Percentiles rank a stretch among this genome's conserved stretches.
phyloP scores from a whole-genome alignment of 805 yeast genomes.

The Clavispora carvajalis region DNA sequence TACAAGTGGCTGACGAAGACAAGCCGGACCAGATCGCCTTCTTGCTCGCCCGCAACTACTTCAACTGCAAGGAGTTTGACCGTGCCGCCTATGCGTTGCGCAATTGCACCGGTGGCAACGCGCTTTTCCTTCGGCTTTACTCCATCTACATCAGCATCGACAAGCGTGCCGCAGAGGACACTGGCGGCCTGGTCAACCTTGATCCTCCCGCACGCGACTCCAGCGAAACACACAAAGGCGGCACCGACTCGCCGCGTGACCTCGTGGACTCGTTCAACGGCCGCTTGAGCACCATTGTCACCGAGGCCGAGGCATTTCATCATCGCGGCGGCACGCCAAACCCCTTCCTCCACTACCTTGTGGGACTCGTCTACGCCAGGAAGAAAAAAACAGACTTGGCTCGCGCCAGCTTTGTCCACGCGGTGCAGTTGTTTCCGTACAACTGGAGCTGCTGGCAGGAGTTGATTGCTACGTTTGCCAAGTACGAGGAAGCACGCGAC shows the following conservation, averaged over 20 bases:
- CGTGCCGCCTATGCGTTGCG: conserved; percentile 61
- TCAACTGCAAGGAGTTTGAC: conserved; percentile 80
- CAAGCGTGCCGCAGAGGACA: conserved; percentile 62
- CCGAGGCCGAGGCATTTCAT: conserved; percentile 35
- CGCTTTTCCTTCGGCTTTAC: conserved; percentile 62
- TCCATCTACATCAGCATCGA: conserved; percentile 74
- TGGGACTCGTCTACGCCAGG: conserved; percentile 62
- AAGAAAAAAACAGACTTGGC: conserved; percentile 61
- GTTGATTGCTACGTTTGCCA: conserved; percentile 53
- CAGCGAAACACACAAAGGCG: conserved; percentile 1
- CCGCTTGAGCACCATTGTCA: conserved; percentile 29
- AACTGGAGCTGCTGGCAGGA: conserved; percentile 97
- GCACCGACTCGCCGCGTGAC: conserved; percentile 5
- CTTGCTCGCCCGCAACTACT: conserved; percentile 63
- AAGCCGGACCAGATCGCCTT: conserved; percentile 39
- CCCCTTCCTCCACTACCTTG: conserved; percentile 63
- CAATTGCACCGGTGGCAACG: conserved; percentile 45
- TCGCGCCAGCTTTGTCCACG: conserved; percentile 50
- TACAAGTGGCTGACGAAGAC: conserved; percentile 25
- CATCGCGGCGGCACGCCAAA: conserved; percentile 29
- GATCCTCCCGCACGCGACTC: conserved; percentile 10
- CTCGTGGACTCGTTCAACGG: conserved; percentile 22
- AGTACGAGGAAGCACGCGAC: conserved; percentile 54
- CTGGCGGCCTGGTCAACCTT: conserved; percentile 57
- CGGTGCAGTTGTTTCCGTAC: conserved; percentile 66